phyloP scores from a whole-genome alignment of 768 basidiomycete species.

The Suillus sp. region DNA sequence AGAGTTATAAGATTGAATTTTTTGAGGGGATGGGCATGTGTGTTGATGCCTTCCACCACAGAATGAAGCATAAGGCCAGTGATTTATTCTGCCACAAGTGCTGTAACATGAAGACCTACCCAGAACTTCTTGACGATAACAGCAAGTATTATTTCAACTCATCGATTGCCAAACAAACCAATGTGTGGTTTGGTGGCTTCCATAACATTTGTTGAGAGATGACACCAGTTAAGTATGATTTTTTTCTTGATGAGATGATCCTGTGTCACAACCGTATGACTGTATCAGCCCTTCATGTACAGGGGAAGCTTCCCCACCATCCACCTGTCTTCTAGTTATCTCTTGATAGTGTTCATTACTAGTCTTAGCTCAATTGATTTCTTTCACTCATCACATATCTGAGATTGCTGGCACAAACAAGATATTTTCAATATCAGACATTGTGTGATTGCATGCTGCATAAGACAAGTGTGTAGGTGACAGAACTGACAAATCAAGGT shows the following conservation, averaged over 20 bases:
- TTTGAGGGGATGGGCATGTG: conserved; percentile 27
- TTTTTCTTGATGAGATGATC: conserved; percentile 42
- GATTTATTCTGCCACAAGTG: conserved; percentile 23
- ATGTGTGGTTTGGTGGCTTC: conserved; percentile 40
- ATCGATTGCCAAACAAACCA: conserved; percentile 38
- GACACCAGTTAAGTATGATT: conserved; percentile 30
- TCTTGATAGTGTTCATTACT: too few species aligned
- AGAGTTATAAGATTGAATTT: neutral
- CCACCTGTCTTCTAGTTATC: too few species aligned
- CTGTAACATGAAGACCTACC: conserved; percentile 17
- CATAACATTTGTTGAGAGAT: conserved; percentile 37
- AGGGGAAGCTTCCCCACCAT: neutral
- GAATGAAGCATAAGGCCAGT: conserved; percentile 18
- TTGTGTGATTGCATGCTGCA: too few species aligned
- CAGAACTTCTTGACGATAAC: neutral
- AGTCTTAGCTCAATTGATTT: too few species aligned
- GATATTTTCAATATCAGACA: too few species aligned
- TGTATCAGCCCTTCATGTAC: neutral
- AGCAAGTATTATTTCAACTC: conserved; percentile 39
- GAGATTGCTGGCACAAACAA: too few species aligned
- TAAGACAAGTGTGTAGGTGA: too few species aligned
- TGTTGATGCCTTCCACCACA: conserved; percentile 44
- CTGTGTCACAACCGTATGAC: conserved; percentile 22
- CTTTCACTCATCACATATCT: too few species aligned
- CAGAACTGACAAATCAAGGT: too few species aligned